These are phyloP conservation scores for Boletellus ananas DNA, from an alignment of 768 basidiomycete genomes.

Conservation along the genomic window DNA sequence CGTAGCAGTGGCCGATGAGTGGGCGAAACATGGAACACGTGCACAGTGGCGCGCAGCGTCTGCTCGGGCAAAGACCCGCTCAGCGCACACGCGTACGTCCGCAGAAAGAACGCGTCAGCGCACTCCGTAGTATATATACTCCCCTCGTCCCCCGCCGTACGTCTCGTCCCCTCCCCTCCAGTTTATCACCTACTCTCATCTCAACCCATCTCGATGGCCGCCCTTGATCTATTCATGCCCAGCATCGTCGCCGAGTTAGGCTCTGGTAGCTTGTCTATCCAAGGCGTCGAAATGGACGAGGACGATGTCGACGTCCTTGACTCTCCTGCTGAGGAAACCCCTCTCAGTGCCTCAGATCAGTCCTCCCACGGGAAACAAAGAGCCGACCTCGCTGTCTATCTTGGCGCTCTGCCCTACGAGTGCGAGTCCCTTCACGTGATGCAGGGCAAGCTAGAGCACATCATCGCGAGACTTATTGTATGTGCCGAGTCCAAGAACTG, in stretches of 20 bases:
- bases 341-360: conserved; percentile 19
- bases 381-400: conserved; percentile 59
- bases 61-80: neutral
- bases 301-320: conserved; percentile 48
- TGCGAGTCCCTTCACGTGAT: conserved; percentile 71
- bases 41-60: neutral
- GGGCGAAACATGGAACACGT: conserved; percentile 19
- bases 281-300: conserved; percentile 49
- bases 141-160: conserved; percentile 16
- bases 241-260: conserved; percentile 26
- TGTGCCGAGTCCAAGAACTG: conserved; percentile 76
- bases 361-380: conserved; percentile 55
- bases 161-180: conserved; percentile 20
- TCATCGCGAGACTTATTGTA: conserved; percentile 63
- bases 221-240: conserved; percentile 17
- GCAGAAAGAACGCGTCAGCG: conserved; percentile 29
- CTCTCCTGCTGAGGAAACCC: conserved; percentile 35
- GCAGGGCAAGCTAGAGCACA: conserved; percentile 63
- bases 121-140: conserved; percentile 12
- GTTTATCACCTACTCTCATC: conserved; percentile 17
- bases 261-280: conserved; percentile 21
- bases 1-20: neutral
- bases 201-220: conserved; percentile 18
- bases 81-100: conserved; percentile 12
- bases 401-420: conserved; percentile 66